These are phyloP conservation scores for Aspergillus sp. DNA, from an alignment of 2,329 filamentous ascomycete species.

Conservation along the genomic window DNA sequence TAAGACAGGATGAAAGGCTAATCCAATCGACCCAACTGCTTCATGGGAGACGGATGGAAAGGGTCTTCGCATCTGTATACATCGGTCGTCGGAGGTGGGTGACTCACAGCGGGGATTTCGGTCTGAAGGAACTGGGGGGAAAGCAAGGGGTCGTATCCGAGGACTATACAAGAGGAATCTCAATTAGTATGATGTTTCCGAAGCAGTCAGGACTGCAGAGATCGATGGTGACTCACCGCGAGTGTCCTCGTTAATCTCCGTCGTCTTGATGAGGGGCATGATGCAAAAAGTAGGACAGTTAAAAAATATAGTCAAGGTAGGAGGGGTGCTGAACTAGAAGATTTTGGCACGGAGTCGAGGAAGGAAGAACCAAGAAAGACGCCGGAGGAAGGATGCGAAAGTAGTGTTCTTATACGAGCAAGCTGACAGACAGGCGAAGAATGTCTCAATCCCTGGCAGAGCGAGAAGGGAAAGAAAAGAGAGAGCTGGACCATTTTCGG, in stretches of 20 bases:
- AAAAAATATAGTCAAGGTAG: neutral
- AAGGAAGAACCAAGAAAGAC: neutral
- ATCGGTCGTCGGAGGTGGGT: conserved; percentile 40
- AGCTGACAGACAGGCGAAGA: neutral
- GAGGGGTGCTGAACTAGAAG: neutral
- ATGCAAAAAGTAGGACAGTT: conserved; percentile 4
- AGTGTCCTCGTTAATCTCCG: conserved; percentile 47
- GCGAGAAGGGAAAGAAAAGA: neutral
- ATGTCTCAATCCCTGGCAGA: conserved; percentile 1
- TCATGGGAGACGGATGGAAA: neutral
- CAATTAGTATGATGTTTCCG: neutral
- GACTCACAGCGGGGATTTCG: conserved; percentile 69
- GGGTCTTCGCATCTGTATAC: neutral
- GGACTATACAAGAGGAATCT: conserved; percentile 57
- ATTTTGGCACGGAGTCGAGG: neutral
- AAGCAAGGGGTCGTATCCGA: conserved; percentile 92
- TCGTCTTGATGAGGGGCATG: conserved; percentile 44
- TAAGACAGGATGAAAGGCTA: neutral
- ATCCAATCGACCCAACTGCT: neutral
- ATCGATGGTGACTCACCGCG: conserved; percentile 34
- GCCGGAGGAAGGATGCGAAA: neutral
- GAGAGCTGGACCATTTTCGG: conserved; percentile 3
- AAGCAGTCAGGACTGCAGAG: neutral
- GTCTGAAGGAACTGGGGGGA: conserved; percentile 81
- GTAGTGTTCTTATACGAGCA: neutral